A percentile compares a stretch with the other conserved stretches of the same genome.
Evolutionary conservation across 805 yeast species (phyloP).

Genomic region (Metschnikowia gruessii): DNA sequence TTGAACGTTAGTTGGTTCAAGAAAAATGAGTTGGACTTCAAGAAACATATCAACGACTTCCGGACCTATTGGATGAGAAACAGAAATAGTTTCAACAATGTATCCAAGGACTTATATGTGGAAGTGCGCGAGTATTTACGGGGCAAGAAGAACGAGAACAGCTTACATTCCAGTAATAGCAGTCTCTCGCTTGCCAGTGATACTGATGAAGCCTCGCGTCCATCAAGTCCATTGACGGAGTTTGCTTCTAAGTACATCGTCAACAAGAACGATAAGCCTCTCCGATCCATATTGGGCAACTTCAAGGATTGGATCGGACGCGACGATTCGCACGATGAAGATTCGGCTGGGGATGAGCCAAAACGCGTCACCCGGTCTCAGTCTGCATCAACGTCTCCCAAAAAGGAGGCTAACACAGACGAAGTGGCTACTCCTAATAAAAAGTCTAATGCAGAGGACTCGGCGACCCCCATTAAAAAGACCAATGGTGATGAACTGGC

Average conservation of each 20-base stretch:
- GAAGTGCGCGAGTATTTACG: constrained; percentile 76
- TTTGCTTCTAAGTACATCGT: constrained; percentile 65
- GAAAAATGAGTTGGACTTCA: constrained; percentile 92
- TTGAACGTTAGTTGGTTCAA: constrained; percentile 96
- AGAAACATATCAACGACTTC: constrained; percentile 85
- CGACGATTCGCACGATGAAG: constrained; percentile 34
- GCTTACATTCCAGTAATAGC: constrained; percentile 17
- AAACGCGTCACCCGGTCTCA: constrained; percentile 9
- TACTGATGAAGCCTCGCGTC: constrained; percentile 30
- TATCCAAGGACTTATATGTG: constrained; percentile 77
- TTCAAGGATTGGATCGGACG: constrained; percentile 41
- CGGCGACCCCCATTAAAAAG: too few species aligned
- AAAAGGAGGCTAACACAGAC: constrained; percentile 1
- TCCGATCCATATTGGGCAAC: constrained; percentile 36
- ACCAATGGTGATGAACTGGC: neutral
- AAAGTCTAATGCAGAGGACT: too few species aligned
- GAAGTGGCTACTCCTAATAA: neutral
- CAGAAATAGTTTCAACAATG: constrained; percentile 62
- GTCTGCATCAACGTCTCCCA: constrained; percentile 5
- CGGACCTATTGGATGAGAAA: constrained; percentile 81
- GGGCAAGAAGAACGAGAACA: constrained; percentile 37
- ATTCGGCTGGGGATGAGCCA: constrained; percentile 25
- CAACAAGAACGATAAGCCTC: constrained; percentile 41
- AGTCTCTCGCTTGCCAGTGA: constrained; percentile 23
- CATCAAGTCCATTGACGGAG: constrained; percentile 57